Evolutionary conservation across 257 asterid species (phyloP).

Genomic region (Solanum ahanhuiri): DNA sequence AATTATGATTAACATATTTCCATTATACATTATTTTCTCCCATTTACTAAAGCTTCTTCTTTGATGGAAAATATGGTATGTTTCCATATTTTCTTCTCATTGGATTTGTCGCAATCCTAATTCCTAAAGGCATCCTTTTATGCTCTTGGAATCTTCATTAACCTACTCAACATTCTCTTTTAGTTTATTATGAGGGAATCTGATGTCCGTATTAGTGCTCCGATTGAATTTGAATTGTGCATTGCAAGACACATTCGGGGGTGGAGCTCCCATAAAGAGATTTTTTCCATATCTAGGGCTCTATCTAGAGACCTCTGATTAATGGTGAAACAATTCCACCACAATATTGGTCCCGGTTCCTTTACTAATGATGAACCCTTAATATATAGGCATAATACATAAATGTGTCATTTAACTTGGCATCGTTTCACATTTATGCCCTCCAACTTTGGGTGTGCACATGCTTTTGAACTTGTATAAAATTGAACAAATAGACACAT

Average conservation of each 20-base stretch:
- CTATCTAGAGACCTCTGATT: not conserved
- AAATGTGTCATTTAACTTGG: not conserved
- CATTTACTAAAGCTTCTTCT: not conserved
- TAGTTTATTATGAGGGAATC: not conserved
- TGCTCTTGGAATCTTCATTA: not conserved
- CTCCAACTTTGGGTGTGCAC: not conserved
- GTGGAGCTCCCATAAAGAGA: not conserved
- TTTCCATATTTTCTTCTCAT: too few species aligned
- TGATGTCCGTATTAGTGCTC: not conserved
- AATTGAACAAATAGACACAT: not conserved
- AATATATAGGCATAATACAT: too few species aligned
- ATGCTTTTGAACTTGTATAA: not conserved
- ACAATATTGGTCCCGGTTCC: not conserved
- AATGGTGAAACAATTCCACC: not conserved
- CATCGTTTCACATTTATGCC: not conserved
- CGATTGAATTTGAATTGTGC: not conserved
- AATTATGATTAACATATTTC: not conserved
- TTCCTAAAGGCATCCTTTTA: not conserved
- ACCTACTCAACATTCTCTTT: not conserved
- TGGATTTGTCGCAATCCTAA: not conserved
- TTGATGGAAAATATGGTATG: not conserved
- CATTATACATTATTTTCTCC: not conserved
- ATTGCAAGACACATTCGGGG: not conserved
- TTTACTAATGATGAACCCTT: not conserved
- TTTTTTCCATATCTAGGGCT: too few species aligned